These are phyloP conservation scores for Ophiostoma quercus DNA, from an alignment of 2,329 filamentous ascomycete genomes.

Conservation along the genomic window DNA sequence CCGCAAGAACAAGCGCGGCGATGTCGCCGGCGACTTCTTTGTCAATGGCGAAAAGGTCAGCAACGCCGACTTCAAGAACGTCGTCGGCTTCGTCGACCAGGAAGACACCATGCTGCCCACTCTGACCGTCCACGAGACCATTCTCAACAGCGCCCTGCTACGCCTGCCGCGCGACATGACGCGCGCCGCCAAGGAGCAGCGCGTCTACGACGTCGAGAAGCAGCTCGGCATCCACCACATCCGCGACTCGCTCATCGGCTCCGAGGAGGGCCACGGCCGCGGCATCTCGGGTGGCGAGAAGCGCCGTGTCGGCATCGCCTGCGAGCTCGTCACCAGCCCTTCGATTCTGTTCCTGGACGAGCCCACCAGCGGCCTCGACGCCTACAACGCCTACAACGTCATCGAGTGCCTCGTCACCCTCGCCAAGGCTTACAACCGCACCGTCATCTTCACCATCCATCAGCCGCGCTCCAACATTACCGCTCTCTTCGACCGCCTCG, in stretches of 20 bases:
- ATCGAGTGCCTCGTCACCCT: conserved; percentile 91
- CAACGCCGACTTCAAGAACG: conserved; percentile 80
- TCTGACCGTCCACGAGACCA: conserved; percentile 95
- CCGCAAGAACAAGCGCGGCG: conserved; percentile 90
- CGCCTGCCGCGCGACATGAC: conserved; percentile 92
- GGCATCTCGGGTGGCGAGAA: conserved; percentile 98
- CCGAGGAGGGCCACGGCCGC: conserved; percentile 86
- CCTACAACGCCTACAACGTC: conserved; percentile 97
- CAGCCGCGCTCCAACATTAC: conserved; percentile 98
- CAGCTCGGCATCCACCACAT: conserved; percentile 94
- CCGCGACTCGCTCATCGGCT: conserved; percentile 89
- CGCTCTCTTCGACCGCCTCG: conserved; percentile 88
- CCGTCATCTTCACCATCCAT: conserved; percentile 97
- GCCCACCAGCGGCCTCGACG: conserved; percentile 90
- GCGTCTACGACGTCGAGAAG: conserved; percentile 87
- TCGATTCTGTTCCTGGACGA: conserved; percentile 97
- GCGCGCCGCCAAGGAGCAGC: conserved; percentile 77
- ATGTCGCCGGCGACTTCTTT: conserved; percentile 73
- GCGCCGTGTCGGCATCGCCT: conserved; percentile 91
- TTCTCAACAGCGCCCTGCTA: conserved; percentile 85
- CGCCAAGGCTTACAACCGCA: conserved; percentile 93
- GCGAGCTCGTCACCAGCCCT: conserved; percentile 93
- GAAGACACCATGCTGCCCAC: conserved; percentile 96
- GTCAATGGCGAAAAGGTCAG: conserved; percentile 88
- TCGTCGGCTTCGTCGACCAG: conserved; percentile 96